phyloP scores from a whole-genome alignment of 192 early-diverging fungal genomes.

The Radiomyces spectabilis region DNA sequence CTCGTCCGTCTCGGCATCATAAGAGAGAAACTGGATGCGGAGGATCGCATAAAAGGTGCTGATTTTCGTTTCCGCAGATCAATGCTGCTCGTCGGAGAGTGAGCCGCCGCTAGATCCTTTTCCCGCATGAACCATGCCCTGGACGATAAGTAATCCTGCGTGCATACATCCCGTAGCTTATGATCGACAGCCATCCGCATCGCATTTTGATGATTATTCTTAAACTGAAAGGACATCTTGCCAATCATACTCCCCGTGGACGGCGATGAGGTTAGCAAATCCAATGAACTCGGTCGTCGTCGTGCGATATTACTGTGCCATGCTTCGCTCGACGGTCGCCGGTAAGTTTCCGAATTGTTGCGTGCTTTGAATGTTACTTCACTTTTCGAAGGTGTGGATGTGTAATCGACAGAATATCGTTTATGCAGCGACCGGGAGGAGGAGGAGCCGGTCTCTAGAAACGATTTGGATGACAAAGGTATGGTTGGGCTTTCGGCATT shows the following conservation, averaged over 20 bases:
- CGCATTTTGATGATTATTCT: conserved; percentile 22
- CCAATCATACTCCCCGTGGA: conserved; percentile 10
- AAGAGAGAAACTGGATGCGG: conserved; percentile 12
- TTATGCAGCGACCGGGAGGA: background rate
- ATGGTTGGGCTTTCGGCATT: background rate
- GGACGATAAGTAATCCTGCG: conserved; percentile 22
- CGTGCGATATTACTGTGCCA: background rate
- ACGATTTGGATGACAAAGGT: background rate
- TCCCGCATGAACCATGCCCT: conserved; percentile 18
- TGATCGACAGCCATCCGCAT: conserved; percentile 16
- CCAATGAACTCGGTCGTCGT: conserved; percentile 10
- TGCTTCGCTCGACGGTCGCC: background rate
- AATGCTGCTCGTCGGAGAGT: background rate
- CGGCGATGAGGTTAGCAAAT: conserved; percentile 1
- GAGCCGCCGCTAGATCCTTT: background rate
- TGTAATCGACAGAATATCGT: conserved; percentile 9
- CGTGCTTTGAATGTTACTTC: background rate
- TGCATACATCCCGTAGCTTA: conserved; percentile 25
- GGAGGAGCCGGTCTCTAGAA: background rate
- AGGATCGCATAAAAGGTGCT: conserved; percentile 9
- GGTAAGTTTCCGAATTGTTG: conserved; percentile 12
- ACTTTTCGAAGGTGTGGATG: background rate
- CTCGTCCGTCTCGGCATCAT: background rate
- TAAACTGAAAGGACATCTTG: conserved; percentile 22
- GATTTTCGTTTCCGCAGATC: background rate